Percentiles rank a stretch among this genome's conserved stretches.
Evolutionary conservation across 352 stramenopile species (phyloP).

Genomic region (Phytopythium litorale): DNA sequence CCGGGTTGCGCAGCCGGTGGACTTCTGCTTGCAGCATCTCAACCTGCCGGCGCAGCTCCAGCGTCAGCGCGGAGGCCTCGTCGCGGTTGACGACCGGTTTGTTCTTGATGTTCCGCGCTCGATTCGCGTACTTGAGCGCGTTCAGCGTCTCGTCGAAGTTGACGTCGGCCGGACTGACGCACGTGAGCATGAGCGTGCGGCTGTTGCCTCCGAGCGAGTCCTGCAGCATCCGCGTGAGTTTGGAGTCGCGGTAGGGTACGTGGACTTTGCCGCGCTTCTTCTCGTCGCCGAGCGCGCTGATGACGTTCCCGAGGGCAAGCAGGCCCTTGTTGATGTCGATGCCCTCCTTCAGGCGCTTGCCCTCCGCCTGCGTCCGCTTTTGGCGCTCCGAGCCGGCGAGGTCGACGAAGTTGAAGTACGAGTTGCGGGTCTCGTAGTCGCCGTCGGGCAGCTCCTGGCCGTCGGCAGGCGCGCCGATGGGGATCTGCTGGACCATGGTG

Average conservation of each 20-base stretch:
- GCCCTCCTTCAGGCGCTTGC: slow-evolving; percentile 91
- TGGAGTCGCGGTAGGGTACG: slow-evolving; percentile 93
- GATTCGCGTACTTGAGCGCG: slow-evolving; percentile 95
- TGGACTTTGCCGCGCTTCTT: slow-evolving; percentile 89
- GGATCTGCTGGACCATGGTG: slow-evolving; percentile 75
- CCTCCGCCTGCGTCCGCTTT: slow-evolving; percentile 94
- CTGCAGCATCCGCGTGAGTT: slow-evolving; percentile 93
- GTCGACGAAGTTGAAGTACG: slow-evolving; percentile 92
- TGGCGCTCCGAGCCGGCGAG: slow-evolving; percentile 90
- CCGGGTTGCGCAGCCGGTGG: slow-evolving; percentile 74
- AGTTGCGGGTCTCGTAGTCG: slow-evolving; percentile 77
- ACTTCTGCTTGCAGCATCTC: slow-evolving; percentile 81
- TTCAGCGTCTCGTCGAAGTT: slow-evolving; percentile 96
- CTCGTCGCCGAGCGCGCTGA: slow-evolving; percentile 94
- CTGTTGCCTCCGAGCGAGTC: slow-evolving; percentile 91
- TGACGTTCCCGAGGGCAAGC: slow-evolving; percentile 96
- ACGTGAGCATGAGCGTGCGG: slow-evolving; percentile 95
- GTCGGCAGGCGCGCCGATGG: slow-evolving; percentile 37
- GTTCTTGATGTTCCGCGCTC: slow-evolving; percentile 99
- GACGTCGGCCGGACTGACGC: slow-evolving; percentile 92
- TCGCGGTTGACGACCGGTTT: slow-evolving; percentile 91
- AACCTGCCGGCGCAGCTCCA: slow-evolving; percentile 74
- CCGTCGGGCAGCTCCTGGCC: slow-evolving; percentile 34
- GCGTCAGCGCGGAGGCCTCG: slow-evolving; percentile 63
- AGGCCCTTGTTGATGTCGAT: slow-evolving; percentile 99